Evolutionary conservation across 352 stramenopile genomes (phyloP).

Genomic region (Globisporangium uncinulatum): DNA sequence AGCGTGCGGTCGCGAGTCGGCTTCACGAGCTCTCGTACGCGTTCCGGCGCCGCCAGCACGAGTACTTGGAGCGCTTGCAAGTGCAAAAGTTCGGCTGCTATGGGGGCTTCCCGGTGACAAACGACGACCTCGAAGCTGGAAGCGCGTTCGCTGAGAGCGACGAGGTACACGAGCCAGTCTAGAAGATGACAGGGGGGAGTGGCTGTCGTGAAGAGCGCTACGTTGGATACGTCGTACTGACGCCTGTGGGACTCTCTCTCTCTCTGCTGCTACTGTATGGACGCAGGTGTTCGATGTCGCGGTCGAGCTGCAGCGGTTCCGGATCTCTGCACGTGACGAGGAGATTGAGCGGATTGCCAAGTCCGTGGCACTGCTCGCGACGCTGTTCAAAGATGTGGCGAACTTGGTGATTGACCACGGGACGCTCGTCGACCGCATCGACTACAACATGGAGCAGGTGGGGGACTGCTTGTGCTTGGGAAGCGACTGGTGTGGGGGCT

Average conservation of each 20-base stretch:
- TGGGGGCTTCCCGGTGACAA: constrained; percentile 32
- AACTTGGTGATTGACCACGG: constrained; percentile 83
- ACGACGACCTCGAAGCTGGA: constrained; percentile 12
- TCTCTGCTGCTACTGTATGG: neutral
- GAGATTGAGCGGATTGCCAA: constrained; percentile 78
- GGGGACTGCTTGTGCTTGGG: neutral
- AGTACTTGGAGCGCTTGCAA: constrained; percentile 68
- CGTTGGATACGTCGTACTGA: neutral
- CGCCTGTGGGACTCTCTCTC: neutral
- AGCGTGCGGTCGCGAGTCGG: constrained; percentile 52
- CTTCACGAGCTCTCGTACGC: constrained; percentile 57
- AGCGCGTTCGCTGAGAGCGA: neutral
- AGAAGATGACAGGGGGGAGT: too few relatives aligned
- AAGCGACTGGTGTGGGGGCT: neutral
- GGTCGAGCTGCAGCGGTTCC: constrained; percentile 29
- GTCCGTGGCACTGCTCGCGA: constrained; percentile 57
- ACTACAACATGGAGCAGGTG: constrained; percentile 88
- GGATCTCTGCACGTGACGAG: constrained; percentile 52
- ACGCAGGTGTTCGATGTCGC: constrained; percentile 23
- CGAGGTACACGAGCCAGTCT: neutral
- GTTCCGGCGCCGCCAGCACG: constrained; percentile 61
- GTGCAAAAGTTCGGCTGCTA: constrained; percentile 73
- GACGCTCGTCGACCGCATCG: constrained; percentile 77
- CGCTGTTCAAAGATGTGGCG: constrained; percentile 75
- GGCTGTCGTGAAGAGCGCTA: too few relatives aligned